Conservation (phyloP, 148 eudicot species). For the Camellia japonica region DNA sequence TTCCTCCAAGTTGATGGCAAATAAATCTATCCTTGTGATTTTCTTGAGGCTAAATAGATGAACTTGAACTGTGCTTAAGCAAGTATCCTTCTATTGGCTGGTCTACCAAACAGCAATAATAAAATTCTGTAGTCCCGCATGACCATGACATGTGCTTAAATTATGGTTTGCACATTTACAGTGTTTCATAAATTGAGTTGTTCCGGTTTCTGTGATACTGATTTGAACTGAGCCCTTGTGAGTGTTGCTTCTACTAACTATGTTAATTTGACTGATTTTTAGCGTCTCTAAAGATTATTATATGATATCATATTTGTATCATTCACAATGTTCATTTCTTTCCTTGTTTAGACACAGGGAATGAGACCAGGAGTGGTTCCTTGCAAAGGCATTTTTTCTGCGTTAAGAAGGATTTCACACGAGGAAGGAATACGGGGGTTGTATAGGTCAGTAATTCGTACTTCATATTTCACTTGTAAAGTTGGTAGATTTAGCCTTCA, state of each 20-base stretch:
- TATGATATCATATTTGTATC: background rate
- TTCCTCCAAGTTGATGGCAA: constrained; percentile 3
- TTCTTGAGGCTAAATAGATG: background rate
- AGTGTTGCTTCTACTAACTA: background rate
- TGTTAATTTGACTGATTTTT: background rate
- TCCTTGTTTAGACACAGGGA: constrained; percentile 67
- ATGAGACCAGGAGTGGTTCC: constrained; percentile 84
- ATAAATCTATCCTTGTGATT: background rate
- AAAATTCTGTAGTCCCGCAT: background rate
- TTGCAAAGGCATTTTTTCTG: constrained; percentile 70
- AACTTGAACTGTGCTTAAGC: background rate
- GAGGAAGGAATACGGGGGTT: constrained; percentile 84
- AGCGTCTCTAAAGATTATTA: background rate
- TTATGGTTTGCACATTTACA: background rate
- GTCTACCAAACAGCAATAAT: background rate
- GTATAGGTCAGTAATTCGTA: constrained; percentile 62
- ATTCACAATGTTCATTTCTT: background rate
- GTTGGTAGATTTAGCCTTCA: background rate
- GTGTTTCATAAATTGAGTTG: background rate
- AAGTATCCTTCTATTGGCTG: background rate
- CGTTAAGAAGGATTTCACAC: constrained; percentile 63
- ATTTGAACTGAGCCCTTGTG: background rate
- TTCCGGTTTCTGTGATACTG: background rate
- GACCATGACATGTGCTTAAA: background rate
- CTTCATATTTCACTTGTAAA: background rate